Evolutionary conservation across 129 eudicot genomes (phyloP).

Genomic region (Gnaphalium uliginosum): DNA sequence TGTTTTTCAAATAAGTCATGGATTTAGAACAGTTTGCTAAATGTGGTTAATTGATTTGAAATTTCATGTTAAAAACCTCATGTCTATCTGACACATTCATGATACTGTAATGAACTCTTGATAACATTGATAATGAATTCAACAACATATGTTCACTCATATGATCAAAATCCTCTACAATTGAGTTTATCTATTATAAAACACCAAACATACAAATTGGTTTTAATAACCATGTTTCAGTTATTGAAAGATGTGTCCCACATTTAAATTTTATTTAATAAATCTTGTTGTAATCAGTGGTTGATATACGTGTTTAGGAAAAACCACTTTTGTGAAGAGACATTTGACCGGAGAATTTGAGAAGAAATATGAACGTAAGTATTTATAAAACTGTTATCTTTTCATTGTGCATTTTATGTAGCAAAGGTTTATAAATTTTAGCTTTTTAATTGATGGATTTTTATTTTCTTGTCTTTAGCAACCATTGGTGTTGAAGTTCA

Average conservation of each 20-base stretch:
- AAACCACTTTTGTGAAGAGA: conserved; percentile 60
- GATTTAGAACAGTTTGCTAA: background rate
- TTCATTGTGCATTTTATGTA: background rate
- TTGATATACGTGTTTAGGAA: conserved; percentile 31
- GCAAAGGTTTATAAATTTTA: background rate
- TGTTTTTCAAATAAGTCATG: too few relatives aligned
- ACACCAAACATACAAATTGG: too few relatives aligned
- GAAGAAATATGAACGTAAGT: conserved; percentile 62
- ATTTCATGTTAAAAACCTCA: too few relatives aligned
- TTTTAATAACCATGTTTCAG: too few relatives aligned
- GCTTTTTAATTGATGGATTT: background rate
- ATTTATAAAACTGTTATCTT: too few relatives aligned
- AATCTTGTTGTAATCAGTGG: background rate
- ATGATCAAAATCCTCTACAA: background rate
- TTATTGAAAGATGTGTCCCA: background rate
- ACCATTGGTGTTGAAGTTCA: conserved; percentile 62
- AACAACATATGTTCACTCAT: background rate
- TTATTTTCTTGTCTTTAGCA: conserved; percentile 12
- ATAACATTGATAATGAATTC: too few relatives aligned
- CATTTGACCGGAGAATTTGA: conserved; percentile 58
- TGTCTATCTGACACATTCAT: background rate
- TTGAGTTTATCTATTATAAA: too few relatives aligned
- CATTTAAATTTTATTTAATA: too few relatives aligned
- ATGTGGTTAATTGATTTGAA: background rate
- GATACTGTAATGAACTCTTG: too few relatives aligned